A percentile compares a stretch with the other conserved stretches of the same genome.
phyloP scores from a whole-genome alignment of 164 flowering plant species.

The Cinnamomum chago region DNA sequence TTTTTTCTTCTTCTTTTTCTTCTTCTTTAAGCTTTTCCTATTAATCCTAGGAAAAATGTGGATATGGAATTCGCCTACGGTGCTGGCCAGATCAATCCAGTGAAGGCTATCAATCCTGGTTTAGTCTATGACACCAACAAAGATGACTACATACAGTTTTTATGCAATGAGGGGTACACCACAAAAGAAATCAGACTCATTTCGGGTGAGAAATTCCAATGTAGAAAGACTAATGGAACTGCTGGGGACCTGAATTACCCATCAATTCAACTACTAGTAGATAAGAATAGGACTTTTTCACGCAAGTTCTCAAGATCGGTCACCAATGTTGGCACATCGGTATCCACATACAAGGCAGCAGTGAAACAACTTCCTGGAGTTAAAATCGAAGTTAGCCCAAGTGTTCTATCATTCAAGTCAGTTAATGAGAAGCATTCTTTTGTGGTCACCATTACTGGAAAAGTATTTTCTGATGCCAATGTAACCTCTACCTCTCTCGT shows the following conservation, averaged over 20 bases:
- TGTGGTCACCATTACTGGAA: constrained; percentile 24
- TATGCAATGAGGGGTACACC: constrained; percentile 51
- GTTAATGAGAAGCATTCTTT: constrained; percentile 38
- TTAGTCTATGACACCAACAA: constrained; percentile 50
- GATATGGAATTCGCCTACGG: constrained; percentile 52
- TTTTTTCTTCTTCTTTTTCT: too few relatives aligned
- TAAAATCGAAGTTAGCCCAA: constrained; percentile 34
- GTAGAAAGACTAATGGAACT: constrained; percentile 24
- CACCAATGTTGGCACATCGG: constrained; percentile 58
- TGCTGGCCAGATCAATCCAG: constrained; percentile 54
- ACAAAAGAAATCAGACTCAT: constrained; percentile 19
- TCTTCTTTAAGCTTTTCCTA: constrained; percentile 32
- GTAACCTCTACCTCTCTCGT: constrained; percentile 34
- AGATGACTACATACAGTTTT: constrained; percentile 36
- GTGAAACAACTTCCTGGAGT: constrained; percentile 24
- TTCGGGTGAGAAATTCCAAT: constrained; percentile 37
- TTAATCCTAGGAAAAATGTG: constrained; percentile 18
- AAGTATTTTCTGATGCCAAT: background rate
- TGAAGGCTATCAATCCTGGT: constrained; percentile 44
- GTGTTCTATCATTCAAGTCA: constrained; percentile 28
- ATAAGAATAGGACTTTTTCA: background rate
- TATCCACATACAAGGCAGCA: constrained; percentile 38
- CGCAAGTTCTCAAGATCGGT: constrained; percentile 44
- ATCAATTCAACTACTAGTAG: constrained; percentile 29
- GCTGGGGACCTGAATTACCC: constrained; percentile 63